Evolutionary conservation across 2,329 filamentous ascomycete genomes (phyloP).

Genomic region (Neophaeococcomyces mojaviensis): DNA sequence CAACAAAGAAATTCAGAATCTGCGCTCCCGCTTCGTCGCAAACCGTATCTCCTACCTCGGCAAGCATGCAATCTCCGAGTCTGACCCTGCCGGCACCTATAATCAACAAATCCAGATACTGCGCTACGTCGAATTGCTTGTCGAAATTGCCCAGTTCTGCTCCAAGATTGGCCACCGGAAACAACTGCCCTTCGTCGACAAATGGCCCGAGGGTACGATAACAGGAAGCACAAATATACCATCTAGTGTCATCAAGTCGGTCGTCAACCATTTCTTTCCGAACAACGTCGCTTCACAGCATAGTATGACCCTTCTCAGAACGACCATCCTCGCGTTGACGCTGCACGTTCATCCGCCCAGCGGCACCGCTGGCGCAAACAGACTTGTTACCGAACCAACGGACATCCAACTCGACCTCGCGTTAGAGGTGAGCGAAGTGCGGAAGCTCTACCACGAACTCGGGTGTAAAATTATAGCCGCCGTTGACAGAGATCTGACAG

Average conservation of each 20-base stretch:
- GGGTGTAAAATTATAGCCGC: constrained; percentile 39
- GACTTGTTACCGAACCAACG: constrained; percentile 33
- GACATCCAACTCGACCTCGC: constrained; percentile 40
- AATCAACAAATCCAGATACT: constrained; percentile 33
- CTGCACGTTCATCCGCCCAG: constrained; percentile 39
- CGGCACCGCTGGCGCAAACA: constrained; percentile 28
- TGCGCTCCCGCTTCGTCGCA: constrained; percentile 37
- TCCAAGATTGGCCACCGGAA: constrained; percentile 29
- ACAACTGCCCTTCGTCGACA: constrained; percentile 20
- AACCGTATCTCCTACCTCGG: constrained; percentile 33
- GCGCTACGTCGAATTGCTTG: constrained; percentile 37
- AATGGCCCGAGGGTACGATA: constrained; percentile 18
- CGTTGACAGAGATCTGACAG: constrained; percentile 34
- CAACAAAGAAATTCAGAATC: constrained; percentile 30
- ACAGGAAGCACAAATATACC: constrained; percentile 11
- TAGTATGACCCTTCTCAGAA: constrained; percentile 37
- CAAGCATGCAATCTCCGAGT: constrained; percentile 31
- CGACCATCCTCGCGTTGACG: constrained; percentile 39
- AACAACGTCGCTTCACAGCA: constrained; percentile 30
- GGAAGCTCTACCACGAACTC: constrained; percentile 39
- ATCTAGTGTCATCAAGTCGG: constrained; percentile 31
- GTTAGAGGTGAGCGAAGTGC: constrained; percentile 28
- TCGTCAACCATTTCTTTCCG: constrained; percentile 37
- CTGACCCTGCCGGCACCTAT: constrained; percentile 12
- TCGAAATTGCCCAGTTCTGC: constrained; percentile 37